Evolutionary conservation across 371 early-diverging fungal species (phyloP).

Genomic region (Mucor racemosus): DNA sequence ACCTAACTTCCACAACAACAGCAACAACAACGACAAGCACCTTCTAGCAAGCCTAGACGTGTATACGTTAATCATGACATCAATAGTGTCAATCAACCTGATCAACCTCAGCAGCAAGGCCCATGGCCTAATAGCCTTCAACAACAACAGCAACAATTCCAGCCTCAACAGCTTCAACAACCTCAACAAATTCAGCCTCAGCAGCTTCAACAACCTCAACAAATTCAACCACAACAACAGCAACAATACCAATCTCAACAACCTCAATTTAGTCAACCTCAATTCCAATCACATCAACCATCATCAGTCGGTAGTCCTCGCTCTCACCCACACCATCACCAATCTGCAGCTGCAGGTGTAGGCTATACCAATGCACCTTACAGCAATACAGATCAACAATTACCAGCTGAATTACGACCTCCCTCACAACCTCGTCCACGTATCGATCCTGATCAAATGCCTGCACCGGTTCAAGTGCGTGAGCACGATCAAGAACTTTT

Average conservation of each 20-base stretch:
- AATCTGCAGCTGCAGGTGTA: slow-evolving; percentile 38
- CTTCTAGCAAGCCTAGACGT: slow-evolving; percentile 33
- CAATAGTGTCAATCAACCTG: slow-evolving; percentile 23
- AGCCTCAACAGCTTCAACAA: slow-evolving; percentile 9
- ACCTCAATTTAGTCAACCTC: slow-evolving; percentile 16
- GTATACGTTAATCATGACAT: slow-evolving; percentile 46
- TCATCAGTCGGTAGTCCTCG: neutral
- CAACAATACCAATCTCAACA: slow-evolving; percentile 11
- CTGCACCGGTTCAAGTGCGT: slow-evolving; percentile 90
- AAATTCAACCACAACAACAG: slow-evolving; percentile 8
- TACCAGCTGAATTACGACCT: slow-evolving; percentile 44
- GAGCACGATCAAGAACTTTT: slow-evolving; percentile 79
- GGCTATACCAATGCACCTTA: slow-evolving; percentile 46
- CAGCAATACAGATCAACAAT: slow-evolving; percentile 36
- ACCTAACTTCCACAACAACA: neutral
- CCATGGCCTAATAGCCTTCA: slow-evolving; percentile 1
- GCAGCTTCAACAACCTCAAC: slow-evolving; percentile 18
- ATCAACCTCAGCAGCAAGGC: slow-evolving; percentile 3
- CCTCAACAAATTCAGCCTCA: neutral
- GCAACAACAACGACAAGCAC: neutral
- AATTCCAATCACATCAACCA: slow-evolving; percentile 7
- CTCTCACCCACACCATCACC: slow-evolving; percentile 15
- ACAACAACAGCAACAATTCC: neutral
- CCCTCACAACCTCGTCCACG: slow-evolving; percentile 63
- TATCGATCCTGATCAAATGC: slow-evolving; percentile 96